These are phyloP conservation scores for Calamus simplicifolius DNA, from an alignment of 176 grass and related monocot genomes.

Conservation along the genomic window DNA sequence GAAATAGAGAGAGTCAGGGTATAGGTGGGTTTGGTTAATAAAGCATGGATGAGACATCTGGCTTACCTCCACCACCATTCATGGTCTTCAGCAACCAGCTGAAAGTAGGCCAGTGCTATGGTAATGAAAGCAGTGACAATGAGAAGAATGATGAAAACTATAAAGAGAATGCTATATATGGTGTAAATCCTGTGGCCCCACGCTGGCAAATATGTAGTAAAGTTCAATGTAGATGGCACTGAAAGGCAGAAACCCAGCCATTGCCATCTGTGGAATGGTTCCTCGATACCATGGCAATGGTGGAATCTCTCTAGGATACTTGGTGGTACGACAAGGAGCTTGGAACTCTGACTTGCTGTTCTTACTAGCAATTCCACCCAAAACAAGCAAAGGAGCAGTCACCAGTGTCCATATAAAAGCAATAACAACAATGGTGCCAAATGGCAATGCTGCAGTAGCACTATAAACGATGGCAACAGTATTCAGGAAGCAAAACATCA, in stretches of 20 bases:
- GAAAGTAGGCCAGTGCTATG: slow-evolving; percentile 94
- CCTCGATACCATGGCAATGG: slow-evolving; percentile 75
- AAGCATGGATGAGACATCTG: background rate
- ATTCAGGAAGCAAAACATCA: slow-evolving; percentile 97
- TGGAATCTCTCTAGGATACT: slow-evolving; percentile 91
- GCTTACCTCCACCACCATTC: slow-evolving; percentile 99
- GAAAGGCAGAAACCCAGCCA: slow-evolving; percentile 96
- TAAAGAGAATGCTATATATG: slow-evolving; percentile 99
- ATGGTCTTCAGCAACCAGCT: slow-evolving; percentile 97
- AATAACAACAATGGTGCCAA: slow-evolving; percentile 94
- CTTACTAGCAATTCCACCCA: slow-evolving; percentile 97
- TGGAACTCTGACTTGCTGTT: slow-evolving; percentile 87
- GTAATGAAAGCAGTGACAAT: slow-evolving; percentile 95
- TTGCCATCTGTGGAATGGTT: slow-evolving; percentile 89
- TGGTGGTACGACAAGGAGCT: slow-evolving; percentile 82
- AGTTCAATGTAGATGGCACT: slow-evolving; percentile 97
- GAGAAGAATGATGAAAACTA: slow-evolving; percentile 92
- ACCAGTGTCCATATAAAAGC: slow-evolving; percentile 95
- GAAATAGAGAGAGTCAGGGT: no score
- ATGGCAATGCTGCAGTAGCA: slow-evolving; percentile 85
- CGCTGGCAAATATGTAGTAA: slow-evolving; percentile 98
- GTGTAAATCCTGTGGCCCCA: slow-evolving; percentile 98
- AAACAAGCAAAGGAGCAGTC: slow-evolving; percentile 85
- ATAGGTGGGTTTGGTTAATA: no score
- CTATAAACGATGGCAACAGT: slow-evolving; percentile 94